A percentile compares a stretch with the other conserved stretches of the same genome.
Evolutionary conservation across 176 grass and related monocot species (phyloP).

Genomic region (Oryza brachyantha): DNA sequence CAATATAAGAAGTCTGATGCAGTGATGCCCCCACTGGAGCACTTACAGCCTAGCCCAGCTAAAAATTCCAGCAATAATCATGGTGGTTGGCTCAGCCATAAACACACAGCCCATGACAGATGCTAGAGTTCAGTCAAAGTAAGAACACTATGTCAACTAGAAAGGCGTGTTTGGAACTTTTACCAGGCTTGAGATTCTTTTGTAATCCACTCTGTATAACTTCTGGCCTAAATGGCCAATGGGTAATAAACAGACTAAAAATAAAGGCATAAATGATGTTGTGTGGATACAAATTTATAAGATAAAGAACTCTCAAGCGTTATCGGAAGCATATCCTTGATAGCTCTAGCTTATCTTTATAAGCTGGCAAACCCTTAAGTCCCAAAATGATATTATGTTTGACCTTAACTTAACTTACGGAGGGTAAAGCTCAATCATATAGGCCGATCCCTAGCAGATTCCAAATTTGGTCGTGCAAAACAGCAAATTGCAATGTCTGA

Average conservation of each 20-base stretch:
- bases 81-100: background rate
- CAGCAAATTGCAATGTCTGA: background rate
- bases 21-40: background rate
- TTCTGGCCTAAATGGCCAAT: background rate
- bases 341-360: constrained; percentile 7
- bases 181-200: constrained; percentile 4
- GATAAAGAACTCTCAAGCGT: background rate
- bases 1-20: background rate
- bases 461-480: background rate
- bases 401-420: background rate
- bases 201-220: background rate
- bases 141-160: background rate
- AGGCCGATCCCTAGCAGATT: background rate
- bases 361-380: background rate
- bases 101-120: constrained; percentile 1
- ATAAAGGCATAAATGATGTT: constrained; percentile 3
- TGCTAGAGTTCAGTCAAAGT: constrained; percentile 12
- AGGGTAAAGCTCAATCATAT: background rate
- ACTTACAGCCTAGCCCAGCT: background rate
- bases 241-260: background rate
- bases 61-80: background rate
- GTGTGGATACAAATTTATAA: background rate
- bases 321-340: background rate
- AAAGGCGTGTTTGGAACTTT: background rate
- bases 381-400: background rate